Evolutionary conservation across 495 filamentous ascomycete species (phyloP).

Genomic region (Penicillium argentinense): DNA sequence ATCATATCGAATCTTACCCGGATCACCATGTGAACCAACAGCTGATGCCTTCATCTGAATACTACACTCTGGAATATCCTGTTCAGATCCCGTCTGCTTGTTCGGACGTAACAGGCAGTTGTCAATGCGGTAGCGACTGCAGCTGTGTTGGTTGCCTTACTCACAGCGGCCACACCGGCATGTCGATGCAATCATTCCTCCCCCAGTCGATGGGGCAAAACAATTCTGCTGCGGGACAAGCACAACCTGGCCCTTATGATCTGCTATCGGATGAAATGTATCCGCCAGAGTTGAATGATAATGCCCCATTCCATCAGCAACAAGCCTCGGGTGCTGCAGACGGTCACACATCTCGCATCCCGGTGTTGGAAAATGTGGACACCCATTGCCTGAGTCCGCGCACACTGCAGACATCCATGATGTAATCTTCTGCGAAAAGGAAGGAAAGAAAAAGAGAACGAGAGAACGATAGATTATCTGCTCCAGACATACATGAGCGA

Average conservation of each 20-base stretch:
- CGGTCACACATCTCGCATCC: slow-evolving; percentile 12
- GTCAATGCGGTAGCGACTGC: slow-evolving; percentile 51
- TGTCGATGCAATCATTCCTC: slow-evolving; percentile 30
- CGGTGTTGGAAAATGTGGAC: slow-evolving; percentile 18
- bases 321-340: not conserved
- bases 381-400: slow-evolving; percentile 23
- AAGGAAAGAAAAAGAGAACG: too few relatives aligned
- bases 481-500: too few relatives aligned
- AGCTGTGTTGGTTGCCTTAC: slow-evolving; percentile 52
- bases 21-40: slow-evolving; percentile 25
- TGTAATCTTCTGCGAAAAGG: slow-evolving; percentile 9
- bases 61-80: slow-evolving; percentile 48
- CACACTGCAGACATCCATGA: slow-evolving; percentile 25
- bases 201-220: too few relatives aligned
- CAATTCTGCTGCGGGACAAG: too few relatives aligned
- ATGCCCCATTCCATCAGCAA: too few relatives aligned
- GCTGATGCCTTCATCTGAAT: slow-evolving; percentile 45
- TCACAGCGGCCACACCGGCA: slow-evolving; percentile 47
- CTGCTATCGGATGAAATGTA: too few relatives aligned
- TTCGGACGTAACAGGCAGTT: slow-evolving; percentile 45
- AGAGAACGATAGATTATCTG: too few relatives aligned
- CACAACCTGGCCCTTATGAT: too few relatives aligned
- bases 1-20: slow-evolving; percentile 9
- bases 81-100: slow-evolving; percentile 41
- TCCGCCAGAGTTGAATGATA: too few relatives aligned